Base-by-base conservation (phyloP, 2,329 filamentous ascomycete genomes). In the Clonostachys rhizophaga region DNA sequence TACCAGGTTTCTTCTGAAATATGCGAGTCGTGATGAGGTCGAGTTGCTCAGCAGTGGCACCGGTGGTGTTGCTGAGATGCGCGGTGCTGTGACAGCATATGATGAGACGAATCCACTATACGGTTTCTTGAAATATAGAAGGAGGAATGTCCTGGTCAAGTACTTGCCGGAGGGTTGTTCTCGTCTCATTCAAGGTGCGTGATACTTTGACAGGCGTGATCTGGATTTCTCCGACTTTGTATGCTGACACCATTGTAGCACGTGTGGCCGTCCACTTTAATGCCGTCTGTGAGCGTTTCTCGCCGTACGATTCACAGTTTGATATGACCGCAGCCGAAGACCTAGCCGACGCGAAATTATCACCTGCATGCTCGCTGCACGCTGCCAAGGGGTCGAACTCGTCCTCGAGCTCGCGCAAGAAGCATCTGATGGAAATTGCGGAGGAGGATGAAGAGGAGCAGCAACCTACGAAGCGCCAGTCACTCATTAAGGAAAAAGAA, bases 111-210 rank as follows among this genome's bases (percentile, higher is more conserved):
- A 90, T 52, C 94, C 94, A 18, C 74, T 99, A 43, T 99, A 95
- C 62, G 94, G 94, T 46, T 90, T 96, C 63, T 71, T 99, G 56
- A 84, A 89, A 58, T 97, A 96, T 67, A 79, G 92, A 48, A 84
- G 91, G 62, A 83, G 91, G 62, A 96, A 91, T 67, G 87, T 97
- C 43, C 71, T 99, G 50, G 80, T 99, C 65, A 96, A 94, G 71
- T 96, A 94, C 65, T 79, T 96, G 52, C 94, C 92, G 2, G 89
- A 95, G 50, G 89, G 86, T 50, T 92, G 91, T 54, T 97, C 94
- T 52, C 82, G 94, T 58, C 75, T 99, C 47, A 75, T 99, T 46
- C 89, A 96, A 87, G 94, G 94, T 96, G 69, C 56, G 81, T 50
- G 16, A 20, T 50, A 20, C 16, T 40, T 35, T 42, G 33, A 30